Evolutionary conservation across 2,329 filamentous ascomycete genomes (phyloP), one percentile per base, ranked within the genome.

Genomic region (Fusarium caatingaense): DNA sequence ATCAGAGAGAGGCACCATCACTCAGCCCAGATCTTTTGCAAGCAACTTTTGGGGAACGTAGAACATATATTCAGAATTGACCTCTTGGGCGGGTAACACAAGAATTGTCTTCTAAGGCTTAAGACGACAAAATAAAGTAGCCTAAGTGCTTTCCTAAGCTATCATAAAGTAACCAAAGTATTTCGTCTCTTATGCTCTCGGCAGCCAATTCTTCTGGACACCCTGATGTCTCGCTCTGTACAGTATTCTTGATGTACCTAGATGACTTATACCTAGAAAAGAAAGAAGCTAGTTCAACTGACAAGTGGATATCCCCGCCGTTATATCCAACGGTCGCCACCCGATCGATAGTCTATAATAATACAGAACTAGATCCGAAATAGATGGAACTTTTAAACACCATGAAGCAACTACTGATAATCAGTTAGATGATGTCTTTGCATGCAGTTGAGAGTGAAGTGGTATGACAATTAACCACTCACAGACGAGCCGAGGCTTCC

Each of bases 401-500:
- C n/a, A 42, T 51, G 13, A 40, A 23, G 4, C 6, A 37, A 25
- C 16, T n/a, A 34, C 16, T 6, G 28, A 50, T 50, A 20, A 41
- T n/a, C 20, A 25, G 3, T 13, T 8, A 32, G 21, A 8, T 15
- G 3, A 23, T 23, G 20, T 4, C 6, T 15, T 15, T 28, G 25
- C 16, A 8, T 16, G n/a, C n/a, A n/a, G n/a, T n/a, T n/a, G n/a
- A 21, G n/a, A 37, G 40, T 34, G 6, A 25, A 20, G 16, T 50
- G 15, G 8, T 27, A 32, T 47, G 32, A 34, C 30, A 18, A 7
- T 11, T 11, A 64, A 37, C 30, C 34, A 47, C 27, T 60, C 21
- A 50, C 25, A 45, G 20, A 27, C 5, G 32, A 59, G 40, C 63
- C 54, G 50, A 64, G 46, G 67, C 28, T 66, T 45, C 37, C 27